Evolutionary conservation across 2,329 filamentous ascomycete genomes (phyloP), one percentile per base, ranked within the genome.

Genomic region (Microascus cirrosus): DNA sequence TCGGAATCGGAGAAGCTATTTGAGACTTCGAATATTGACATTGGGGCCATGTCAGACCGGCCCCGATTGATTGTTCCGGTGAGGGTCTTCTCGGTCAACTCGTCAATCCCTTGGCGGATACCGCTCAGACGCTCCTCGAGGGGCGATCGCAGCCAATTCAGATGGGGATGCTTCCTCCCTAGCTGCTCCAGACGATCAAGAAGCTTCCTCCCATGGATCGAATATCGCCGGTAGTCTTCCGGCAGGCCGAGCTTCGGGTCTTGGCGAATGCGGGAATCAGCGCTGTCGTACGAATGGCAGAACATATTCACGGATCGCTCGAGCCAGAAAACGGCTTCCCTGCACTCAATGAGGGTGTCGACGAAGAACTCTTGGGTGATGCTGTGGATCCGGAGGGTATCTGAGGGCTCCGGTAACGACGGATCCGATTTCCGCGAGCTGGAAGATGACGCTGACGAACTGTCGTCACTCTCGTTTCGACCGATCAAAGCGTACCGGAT

Each of bases 291-390:
- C 0, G 77, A 78, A 20, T 65, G 67, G 59, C 74, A 79, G 63
- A 79, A 82, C 1, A 82, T 69, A 12, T 66, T 65, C 1, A 74
- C 69, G 2, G 79, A 74, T 22, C 75, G 69, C 53, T 76, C 73
- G 12, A 82, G 69, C 79, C 79, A 83, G 59, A 75, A 74, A 0
- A 68, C 63, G 0, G 75, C 66, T 55, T 74, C 66, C 34, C 70
- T 71, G 20, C 73, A 70, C 15, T 74, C 70, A 22, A 68, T 68
- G 2, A 81, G 66, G 0, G 71, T 69, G 54, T 79, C 76, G 25
- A 77, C 67, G 59, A 81, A 79, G 61, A 80, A 81, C 2, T 73
- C 73, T 60, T 81, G 78, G 1, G 81, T 75, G 5, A 81, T 77
- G 35, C 73, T 74, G 61, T 81, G 78, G 8, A 81, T 68, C 25